phyloP scores from a whole-genome alignment of 495 filamentous ascomycete species.

The Podospora fimiseda region DNA sequence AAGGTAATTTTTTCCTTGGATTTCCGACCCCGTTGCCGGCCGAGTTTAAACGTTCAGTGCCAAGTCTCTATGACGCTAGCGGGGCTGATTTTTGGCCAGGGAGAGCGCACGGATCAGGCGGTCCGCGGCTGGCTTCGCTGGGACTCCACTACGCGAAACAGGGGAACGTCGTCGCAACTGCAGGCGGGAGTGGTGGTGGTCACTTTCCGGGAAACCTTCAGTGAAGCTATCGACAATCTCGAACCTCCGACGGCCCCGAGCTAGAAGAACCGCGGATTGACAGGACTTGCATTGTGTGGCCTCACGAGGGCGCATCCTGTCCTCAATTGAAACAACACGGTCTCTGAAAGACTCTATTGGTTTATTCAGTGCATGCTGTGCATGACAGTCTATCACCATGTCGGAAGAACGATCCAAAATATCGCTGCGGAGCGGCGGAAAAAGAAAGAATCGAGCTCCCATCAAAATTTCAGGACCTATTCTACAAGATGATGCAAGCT shows the following conservation, averaged over 20 bases:
- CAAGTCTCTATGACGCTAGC: constrained; percentile 10
- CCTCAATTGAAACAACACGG: too few species aligned
- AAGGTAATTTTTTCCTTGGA: constrained; percentile 14
- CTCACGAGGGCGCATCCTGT: too few species aligned
- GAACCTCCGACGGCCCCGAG: too few species aligned
- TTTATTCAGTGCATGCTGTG: neutral
- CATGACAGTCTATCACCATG: constrained; percentile 26
- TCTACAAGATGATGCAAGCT: constrained; percentile 32
- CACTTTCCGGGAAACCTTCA: too few species aligned
- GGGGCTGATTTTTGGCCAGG: neutral
- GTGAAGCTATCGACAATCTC: neutral
- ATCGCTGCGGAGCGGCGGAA: constrained; percentile 72
- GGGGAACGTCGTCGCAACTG: constrained; percentile 3
- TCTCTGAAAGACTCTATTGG: neutral
- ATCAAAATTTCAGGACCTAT: constrained; percentile 74
- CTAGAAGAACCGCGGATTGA: too few species aligned
- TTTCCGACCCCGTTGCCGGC: constrained; percentile 12
- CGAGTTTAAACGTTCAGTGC: constrained; percentile 2
- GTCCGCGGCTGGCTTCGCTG: neutral
- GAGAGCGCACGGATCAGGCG: constrained; percentile 10
- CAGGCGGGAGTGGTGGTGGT: too few species aligned
- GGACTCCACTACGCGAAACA: neutral
- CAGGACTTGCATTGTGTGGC: too few species aligned
- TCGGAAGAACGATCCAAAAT: constrained; percentile 69
- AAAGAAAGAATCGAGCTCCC: constrained; percentile 67